phyloP scores from a whole-genome alignment of 805 yeast genomes.

The Starmera caribaea region DNA sequence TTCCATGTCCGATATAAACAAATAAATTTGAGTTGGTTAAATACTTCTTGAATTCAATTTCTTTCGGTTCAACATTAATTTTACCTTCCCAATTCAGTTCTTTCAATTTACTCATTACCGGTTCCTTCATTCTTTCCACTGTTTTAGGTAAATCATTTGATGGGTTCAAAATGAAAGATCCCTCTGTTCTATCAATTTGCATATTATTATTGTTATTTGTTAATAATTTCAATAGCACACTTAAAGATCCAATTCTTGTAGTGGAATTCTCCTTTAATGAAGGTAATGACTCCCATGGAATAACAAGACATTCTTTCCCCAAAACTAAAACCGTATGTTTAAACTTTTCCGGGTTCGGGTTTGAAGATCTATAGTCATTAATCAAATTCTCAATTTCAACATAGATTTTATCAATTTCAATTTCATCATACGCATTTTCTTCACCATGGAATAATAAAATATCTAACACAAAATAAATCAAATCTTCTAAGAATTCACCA shows the following conservation, averaged over 20 bases:
- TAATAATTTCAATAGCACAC: constrained; percentile 31
- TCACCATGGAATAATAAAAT: constrained; percentile 54
- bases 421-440: constrained; percentile 52
- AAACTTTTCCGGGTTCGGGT: constrained; percentile 6
- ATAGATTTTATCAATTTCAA: constrained; percentile 47
- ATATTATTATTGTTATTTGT: constrained; percentile 5
- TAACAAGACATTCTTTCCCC: constrained; percentile 49
- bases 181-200: constrained; percentile 20
- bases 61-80: constrained; percentile 48
- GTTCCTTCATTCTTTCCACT: constrained; percentile 41
- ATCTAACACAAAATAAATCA: constrained; percentile 54
- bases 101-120: constrained; percentile 24
- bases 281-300: constrained; percentile 89
- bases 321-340: constrained; percentile 63
- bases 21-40: constrained; percentile 40
- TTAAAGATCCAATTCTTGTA: constrained; percentile 67
- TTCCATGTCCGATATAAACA: constrained; percentile 90
- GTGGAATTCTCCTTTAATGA: constrained; percentile 45
- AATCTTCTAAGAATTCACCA: constrained; percentile 45
- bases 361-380: constrained; percentile 19
- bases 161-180: constrained; percentile 72
- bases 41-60: constrained; percentile 35
- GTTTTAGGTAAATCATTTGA: constrained; percentile 67
- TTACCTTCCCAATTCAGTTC: constrained; percentile 41
- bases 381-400: constrained; percentile 41